A percentile compares a stretch with the other conserved stretches of the same genome.
phyloP scores from a whole-genome alignment of 2,329 filamentous ascomycete species.

The Paradendryphiella salina region DNA sequence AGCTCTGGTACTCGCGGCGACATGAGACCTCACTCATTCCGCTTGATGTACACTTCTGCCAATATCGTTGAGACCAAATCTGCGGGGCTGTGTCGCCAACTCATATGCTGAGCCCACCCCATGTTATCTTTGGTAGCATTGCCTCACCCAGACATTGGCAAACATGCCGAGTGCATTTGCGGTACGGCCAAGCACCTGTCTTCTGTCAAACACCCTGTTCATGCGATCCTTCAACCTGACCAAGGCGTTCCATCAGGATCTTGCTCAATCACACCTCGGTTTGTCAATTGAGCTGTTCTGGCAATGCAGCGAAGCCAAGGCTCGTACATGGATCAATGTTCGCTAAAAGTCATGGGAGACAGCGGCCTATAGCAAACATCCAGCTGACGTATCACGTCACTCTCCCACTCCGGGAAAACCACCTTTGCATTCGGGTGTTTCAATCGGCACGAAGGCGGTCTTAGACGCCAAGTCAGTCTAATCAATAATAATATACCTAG shows the following conservation, averaged over 20 bases:
- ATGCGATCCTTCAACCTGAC: constrained; percentile 2
- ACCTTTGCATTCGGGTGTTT: constrained; percentile 26
- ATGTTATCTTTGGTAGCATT: background rate
- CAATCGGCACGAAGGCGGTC: constrained; percentile 28
- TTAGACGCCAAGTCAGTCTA: constrained; percentile 27
- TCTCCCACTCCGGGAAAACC: constrained; percentile 22
- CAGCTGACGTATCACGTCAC: constrained; percentile 29
- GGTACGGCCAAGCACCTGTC: background rate
- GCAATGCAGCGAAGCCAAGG: constrained; percentile 11
- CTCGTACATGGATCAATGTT: constrained; percentile 15
- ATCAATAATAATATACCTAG: constrained; percentile 42
- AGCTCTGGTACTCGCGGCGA: background rate
- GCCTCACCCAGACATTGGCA: background rate
- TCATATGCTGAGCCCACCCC: background rate
- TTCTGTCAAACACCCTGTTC: background rate
- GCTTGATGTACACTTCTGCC: background rate
- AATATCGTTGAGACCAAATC: background rate
- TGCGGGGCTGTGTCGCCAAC: background rate
- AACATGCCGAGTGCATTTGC: background rate
- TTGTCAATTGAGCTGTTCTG: constrained; percentile 9
- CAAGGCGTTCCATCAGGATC: background rate
- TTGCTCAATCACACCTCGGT: constrained; percentile 7
- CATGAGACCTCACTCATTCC: background rate
- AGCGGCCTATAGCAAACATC: constrained; percentile 19
- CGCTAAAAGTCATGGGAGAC: constrained; percentile 26